A percentile compares a stretch with the other conserved stretches of the same genome.
Conservation (phyloP, 306 rosid genomes). For the Dicorynia guianensis region DNA sequence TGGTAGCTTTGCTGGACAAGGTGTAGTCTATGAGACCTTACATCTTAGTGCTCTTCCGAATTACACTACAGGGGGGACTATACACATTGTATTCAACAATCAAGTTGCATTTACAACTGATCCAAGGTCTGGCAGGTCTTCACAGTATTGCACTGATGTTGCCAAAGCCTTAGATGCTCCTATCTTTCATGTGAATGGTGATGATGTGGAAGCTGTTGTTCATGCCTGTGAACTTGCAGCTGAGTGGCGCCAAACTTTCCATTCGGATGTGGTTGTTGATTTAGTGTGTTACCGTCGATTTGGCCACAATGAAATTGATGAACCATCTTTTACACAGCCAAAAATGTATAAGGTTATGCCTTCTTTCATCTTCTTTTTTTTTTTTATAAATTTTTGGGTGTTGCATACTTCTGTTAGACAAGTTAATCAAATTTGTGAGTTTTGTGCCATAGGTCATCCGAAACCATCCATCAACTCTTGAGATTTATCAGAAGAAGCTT, state of each 20-base stretch:
- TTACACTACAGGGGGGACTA: constrained; percentile 95
- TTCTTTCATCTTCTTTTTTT: constrained; percentile 24
- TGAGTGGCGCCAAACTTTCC: constrained; percentile 99
- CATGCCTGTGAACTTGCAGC: constrained; percentile 97
- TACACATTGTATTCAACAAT: constrained; percentile 88
- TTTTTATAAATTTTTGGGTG: no score
- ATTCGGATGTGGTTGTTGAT: constrained; percentile 97
- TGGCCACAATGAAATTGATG: constrained; percentile 98
- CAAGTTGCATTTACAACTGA: constrained; percentile 98
- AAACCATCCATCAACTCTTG: constrained; percentile 85
- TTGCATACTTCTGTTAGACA: constrained; percentile 27
- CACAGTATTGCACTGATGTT: constrained; percentile 93
- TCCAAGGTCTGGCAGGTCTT: constrained; percentile 87
- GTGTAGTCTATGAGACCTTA: constrained; percentile 92
- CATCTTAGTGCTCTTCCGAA: constrained; percentile 98
- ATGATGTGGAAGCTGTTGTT: constrained; percentile 97
- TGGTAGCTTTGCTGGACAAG: constrained; percentile 99
- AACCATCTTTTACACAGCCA: constrained; percentile 98
- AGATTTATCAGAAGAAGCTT: constrained; percentile 83
- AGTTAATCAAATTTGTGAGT: constrained; percentile 37
- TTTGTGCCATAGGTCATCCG: constrained; percentile 68
- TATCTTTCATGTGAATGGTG: constrained; percentile 91
- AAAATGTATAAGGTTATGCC: constrained; percentile 91
- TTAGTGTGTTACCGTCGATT: constrained; percentile 93
- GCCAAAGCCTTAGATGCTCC: constrained; percentile 95